Evolutionary conservation across 805 yeast genomes (phyloP), one percentile per base, ranked within the genome.

Genomic region (Kazachstania psychrophila): DNA sequence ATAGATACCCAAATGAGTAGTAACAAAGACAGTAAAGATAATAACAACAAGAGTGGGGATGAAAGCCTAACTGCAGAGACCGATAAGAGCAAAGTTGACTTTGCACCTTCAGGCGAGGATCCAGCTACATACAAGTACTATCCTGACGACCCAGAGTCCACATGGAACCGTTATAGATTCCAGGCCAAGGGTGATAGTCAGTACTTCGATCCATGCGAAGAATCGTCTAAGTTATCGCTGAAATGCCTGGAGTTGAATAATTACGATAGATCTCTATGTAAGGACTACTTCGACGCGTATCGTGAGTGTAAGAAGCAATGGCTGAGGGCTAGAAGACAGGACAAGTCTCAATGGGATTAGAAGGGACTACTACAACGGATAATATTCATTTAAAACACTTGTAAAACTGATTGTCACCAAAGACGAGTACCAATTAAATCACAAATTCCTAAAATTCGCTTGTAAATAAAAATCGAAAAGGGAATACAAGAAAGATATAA

Each of bases 151-250:
- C 97, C 97, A 17, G 77, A 81, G 7, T 73, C 78, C 27, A 70
- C 73, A 36, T 62, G 74, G 18, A 88, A 84, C 54, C 77, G 77
- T 51, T 72, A 72, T 43, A 66, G 75, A 40, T 87, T 87, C 67
- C 67, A 76, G 1, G 62, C 73, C 13, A 88, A 89, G 51, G 88
- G 73, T 23, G 80, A 94, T 3, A 79, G 94, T 6, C 75, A 81
- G 54, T 92, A 70, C 58, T 89, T 81, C 52, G 96, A 89, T 55
- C 98, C 98, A 0, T 89, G 98, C 60, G 81, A 78, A 32, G 92
- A 87, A 52, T 78, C 92, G 25, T 71, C 96, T 8, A 78, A 77
- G 54, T 89, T 94, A 77, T 83, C 95, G 30, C 66, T 87, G 46
- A 73, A 73, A 45, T 89, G 98, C 51, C 65, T 89, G 57, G 89